Evolutionary conservation across 352 stramenopile genomes (phyloP).

Genomic region (Globisporangium paroecandrum): DNA sequence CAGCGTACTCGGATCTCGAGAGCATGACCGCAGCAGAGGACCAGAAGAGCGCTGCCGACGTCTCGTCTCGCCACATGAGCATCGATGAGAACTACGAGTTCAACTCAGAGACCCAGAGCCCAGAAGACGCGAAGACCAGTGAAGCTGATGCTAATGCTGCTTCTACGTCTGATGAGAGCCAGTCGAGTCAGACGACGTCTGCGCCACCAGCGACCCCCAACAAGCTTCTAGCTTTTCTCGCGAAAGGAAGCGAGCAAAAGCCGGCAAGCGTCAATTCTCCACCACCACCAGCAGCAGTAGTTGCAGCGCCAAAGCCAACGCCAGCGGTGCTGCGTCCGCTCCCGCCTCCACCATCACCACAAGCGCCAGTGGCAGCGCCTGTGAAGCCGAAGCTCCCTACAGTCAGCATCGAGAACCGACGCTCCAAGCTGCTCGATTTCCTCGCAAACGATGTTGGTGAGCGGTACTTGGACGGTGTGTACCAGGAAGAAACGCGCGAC

Average conservation of each 20-base stretch:
- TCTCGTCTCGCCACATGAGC: slow-evolving; percentile 8
- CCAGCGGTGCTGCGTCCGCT: neutral
- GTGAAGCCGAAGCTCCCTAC: neutral
- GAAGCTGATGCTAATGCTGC: neutral
- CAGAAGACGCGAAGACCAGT: neutral
- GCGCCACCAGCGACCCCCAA: slow-evolving; percentile 14
- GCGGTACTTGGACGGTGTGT: slow-evolving; percentile 66
- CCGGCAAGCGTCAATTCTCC: neutral
- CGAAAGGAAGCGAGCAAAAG: slow-evolving; percentile 18
- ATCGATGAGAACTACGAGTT: slow-evolving; percentile 9
- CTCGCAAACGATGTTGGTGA: slow-evolving; percentile 69
- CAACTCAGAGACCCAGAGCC: neutral
- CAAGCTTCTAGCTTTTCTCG: slow-evolving; percentile 48
- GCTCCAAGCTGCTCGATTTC: slow-evolving; percentile 73
- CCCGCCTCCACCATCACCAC: neutral
- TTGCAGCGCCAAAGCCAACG: neutral
- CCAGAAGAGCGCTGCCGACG: neutral
- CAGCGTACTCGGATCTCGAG: slow-evolving; percentile 28
- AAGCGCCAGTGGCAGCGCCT: neutral
- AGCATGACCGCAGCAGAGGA: neutral
- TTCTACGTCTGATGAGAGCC: neutral
- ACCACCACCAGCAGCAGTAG: too few species aligned
- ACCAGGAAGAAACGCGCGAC: slow-evolving; percentile 53
- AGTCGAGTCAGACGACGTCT: neutral
- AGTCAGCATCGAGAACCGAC: slow-evolving; percentile 29